Evolutionary conservation across 2,329 filamentous ascomycete genomes (phyloP).

Genomic region (Diaporthe amygdali): DNA sequence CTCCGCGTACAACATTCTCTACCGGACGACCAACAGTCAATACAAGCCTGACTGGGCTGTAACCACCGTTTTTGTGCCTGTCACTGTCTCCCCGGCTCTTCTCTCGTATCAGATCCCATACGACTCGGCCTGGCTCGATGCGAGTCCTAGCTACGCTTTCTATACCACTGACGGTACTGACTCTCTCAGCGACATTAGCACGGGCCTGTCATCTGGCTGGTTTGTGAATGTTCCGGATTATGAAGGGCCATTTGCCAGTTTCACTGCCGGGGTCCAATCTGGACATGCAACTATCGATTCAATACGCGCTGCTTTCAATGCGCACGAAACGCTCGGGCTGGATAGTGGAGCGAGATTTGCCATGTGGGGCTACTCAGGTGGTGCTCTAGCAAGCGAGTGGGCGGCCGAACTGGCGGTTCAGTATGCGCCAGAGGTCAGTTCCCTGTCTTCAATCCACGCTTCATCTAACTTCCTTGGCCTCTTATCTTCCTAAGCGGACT

Average conservation of each 20-base stretch:
- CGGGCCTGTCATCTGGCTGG: slow-evolving; percentile 46
- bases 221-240: slow-evolving; percentile 52
- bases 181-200: slow-evolving; percentile 32
- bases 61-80: slow-evolving; percentile 41
- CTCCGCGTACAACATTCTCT: slow-evolving; percentile 42
- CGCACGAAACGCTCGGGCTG: slow-evolving; percentile 27
- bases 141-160: slow-evolving; percentile 41
- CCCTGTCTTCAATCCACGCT: no score
- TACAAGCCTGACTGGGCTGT: slow-evolving; percentile 43
- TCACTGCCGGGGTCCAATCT: slow-evolving; percentile 46
- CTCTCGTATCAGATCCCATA: slow-evolving; percentile 50
- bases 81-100: slow-evolving; percentile 32
- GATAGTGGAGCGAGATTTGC: slow-evolving; percentile 37
- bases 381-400: slow-evolving; percentile 55
- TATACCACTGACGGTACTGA: slow-evolving; percentile 27
- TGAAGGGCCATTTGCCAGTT: slow-evolving; percentile 49
- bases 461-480: no score
- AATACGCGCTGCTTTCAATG: slow-evolving; percentile 45
- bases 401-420: slow-evolving; percentile 55
- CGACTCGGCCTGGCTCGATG: slow-evolving; percentile 44
- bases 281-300: slow-evolving; percentile 52
- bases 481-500: no score
- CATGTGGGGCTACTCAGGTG: slow-evolving; percentile 62
- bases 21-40: slow-evolving; percentile 41
- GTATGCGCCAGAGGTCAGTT: slow-evolving; percentile 53